Base-by-base conservation (phyloP, 2,329 filamentous ascomycete species). In the Stachybotrys echinatus region DNA sequence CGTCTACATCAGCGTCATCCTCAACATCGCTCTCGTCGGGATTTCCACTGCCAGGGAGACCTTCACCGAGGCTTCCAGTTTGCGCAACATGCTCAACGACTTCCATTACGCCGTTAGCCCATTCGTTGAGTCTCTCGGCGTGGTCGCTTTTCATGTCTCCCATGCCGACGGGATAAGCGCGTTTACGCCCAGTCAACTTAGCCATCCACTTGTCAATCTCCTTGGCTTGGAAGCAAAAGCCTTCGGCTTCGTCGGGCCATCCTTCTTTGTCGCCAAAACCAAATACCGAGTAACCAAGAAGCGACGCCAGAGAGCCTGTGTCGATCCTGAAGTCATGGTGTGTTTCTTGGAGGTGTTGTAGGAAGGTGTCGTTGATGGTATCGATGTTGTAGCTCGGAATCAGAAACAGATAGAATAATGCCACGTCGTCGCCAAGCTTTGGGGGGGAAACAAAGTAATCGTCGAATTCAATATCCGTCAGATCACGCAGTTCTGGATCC, bases 261-360 rank as follows among this genome's bases (percentile, higher is more conserved):
- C 88, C 90, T 64, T 95, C 89, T 54, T 81, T 84, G 65, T 97
- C 92, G 18, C 92, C 92, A 61, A 96, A 88, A 0, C 94, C 94
- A 72, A 97, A 97, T 0, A 97, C 91, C 0, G 89, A 89, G 64
- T 96, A 97, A 8, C 92, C 92, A 3, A 92, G 73, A 17, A 97
- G 69, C 1, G 77, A 72, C 0, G 86, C 84, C 44, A 99, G 70
- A 1, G 94, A 87, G 0, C 88, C 86, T 0, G 91, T 96, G 60
- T 97, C 92, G 57, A 99, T 95, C 51, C 92, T 84, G 74, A 97
- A 97, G 67, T 99, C 94, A 70, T 97, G 84, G 64, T 97, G 92
- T 0, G 92, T 97, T 66, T 99, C 92, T 63, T 88, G 79, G 6
- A 99, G 73, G 65, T 96, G 90, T 55, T 89, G 84, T 21, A 97